Evolutionary conservation across 441 rosid genomes (phyloP), one percentile per base, ranked within the genome.

Genomic region (Raphanus hybrid): DNA sequence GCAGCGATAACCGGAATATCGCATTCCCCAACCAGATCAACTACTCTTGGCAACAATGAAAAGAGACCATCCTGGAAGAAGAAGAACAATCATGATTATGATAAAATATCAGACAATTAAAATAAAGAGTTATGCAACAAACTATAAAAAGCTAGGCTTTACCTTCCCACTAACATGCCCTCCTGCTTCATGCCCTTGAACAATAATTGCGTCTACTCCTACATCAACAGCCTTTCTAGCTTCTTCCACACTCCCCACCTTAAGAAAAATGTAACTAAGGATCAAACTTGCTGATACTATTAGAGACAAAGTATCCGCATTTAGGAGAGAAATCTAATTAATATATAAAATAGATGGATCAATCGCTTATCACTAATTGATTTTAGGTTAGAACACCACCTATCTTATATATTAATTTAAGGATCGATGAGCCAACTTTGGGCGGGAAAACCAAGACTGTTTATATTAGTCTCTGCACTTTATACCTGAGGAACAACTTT

Each of bases 161-260:
- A 93, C 98, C 92, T 90, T 92, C 64, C 97, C 93, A 66, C 86
- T 85, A 9, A 93, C 87, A 83, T 93, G 98, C 20, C 97, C 98
- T 37, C 97, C 98, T n/a, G 96, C 98, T 87, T 90, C 98, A 63
- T 80, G 87, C 60, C 98, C 98, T 85, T 93, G 96, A 67, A 93
- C 90, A 35, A 93, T 90, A 72, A 93, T 88, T 0, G 92, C 98
- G 81, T 93, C 97, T 11, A 85, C 92, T 48, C 92, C 93, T 48
- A 83, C 90, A 72, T 70, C 55, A 32, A 85, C 59, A n/a, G 90
- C 94, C 26, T 79, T 87, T 73, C 74, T 85, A 29, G 96, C 96
- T 67, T 82, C 94, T 75, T 90, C 93, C 3, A 85, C 41, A 80
- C 85, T 88, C 72, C 98, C 97, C 29, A 93, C 88, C 98, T 93